A percentile compares a stretch with the other conserved stretches of the same genome.
These are phyloP conservation scores for Mucor saturninus DNA, from an alignment of 371 early-diverging fungal species.

Conservation along the genomic window DNA sequence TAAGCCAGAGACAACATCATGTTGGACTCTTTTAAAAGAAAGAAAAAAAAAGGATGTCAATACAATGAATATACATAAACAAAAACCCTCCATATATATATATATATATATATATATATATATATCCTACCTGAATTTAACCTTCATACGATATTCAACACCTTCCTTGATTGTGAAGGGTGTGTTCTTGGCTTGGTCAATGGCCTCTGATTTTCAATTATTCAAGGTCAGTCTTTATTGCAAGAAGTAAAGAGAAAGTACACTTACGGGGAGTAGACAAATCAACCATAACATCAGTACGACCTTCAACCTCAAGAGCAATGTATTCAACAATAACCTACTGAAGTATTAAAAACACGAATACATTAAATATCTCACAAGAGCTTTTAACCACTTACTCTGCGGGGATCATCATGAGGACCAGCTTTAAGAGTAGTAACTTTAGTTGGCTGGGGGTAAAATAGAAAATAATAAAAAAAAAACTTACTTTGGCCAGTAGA, in stretches of 20 bases:
- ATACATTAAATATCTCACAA: not conserved
- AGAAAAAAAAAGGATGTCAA: slow-evolving; percentile 1
- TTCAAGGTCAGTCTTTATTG: slow-evolving; percentile 10
- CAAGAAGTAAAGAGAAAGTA: not conserved
- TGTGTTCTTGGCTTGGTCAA: slow-evolving; percentile 68
- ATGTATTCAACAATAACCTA: slow-evolving; percentile 79
- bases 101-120: no score
- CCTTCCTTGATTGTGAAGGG: slow-evolving; percentile 95
- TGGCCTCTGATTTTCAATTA: slow-evolving; percentile 38
- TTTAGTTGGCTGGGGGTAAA: not conserved
- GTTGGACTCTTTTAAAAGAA: slow-evolving; percentile 71
- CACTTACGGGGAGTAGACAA: slow-evolving; percentile 72
- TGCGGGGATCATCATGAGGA: slow-evolving; percentile 71
- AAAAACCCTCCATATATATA: not conserved
- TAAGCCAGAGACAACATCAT: slow-evolving; percentile 94
- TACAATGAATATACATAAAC: not conserved
- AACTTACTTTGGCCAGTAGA: slow-evolving; percentile 28
- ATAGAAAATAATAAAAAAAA: not conserved
- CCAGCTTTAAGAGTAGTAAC: slow-evolving; percentile 22
- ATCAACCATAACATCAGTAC: slow-evolving; percentile 85
- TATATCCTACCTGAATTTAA: slow-evolving; percentile 74
- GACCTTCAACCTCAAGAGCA: slow-evolving; percentile 83
- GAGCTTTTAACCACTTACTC: slow-evolving; percentile 46
- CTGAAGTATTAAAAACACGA: not conserved
- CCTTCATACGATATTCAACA: slow-evolving; percentile 90